phyloP scores from a whole-genome alignment of 371 early-diverging fungal species.

The Astathelohania contejeani region DNA sequence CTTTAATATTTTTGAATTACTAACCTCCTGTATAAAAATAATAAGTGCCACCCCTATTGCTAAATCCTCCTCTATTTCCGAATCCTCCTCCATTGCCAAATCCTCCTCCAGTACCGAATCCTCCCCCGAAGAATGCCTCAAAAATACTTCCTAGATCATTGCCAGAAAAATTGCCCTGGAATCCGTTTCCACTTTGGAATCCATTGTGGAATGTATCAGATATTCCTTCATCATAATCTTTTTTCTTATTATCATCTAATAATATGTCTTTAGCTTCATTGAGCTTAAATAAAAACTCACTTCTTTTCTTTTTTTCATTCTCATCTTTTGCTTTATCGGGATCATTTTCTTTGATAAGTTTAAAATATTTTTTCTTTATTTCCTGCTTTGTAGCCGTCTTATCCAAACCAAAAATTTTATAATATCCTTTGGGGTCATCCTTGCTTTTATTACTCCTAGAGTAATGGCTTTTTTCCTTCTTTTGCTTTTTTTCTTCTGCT shows the following conservation, averaged over 20 bases:
- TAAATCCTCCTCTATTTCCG: too few relatives aligned
- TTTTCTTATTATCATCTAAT: neutral
- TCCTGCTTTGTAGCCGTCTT: neutral
- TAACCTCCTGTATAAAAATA: too few relatives aligned
- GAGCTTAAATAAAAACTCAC: neutral
- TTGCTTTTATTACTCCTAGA: neutral
- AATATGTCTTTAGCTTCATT: neutral
- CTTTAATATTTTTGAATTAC: too few relatives aligned
- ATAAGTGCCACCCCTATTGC: too few relatives aligned
- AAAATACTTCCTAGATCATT: too few relatives aligned
- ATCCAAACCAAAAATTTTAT: neutral
- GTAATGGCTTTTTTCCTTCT: neutral
- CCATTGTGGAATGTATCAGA: too few relatives aligned
- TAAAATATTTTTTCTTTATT: neutral
- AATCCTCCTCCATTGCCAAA: too few relatives aligned
- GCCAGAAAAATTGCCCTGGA: too few relatives aligned
- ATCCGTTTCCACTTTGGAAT: too few relatives aligned
- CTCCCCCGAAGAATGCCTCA: too few relatives aligned
- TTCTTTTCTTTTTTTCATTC: neutral
- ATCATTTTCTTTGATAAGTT: neutral
- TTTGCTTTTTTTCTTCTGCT: neutral
- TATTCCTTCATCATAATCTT: slow-evolving; percentile 1
- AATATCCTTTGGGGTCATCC: neutral
- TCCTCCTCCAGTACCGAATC: too few relatives aligned
- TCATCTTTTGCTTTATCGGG: neutral